Conservation (phyloP, 208 protist genomes). For the Sergeia podlipaevii region DNA sequence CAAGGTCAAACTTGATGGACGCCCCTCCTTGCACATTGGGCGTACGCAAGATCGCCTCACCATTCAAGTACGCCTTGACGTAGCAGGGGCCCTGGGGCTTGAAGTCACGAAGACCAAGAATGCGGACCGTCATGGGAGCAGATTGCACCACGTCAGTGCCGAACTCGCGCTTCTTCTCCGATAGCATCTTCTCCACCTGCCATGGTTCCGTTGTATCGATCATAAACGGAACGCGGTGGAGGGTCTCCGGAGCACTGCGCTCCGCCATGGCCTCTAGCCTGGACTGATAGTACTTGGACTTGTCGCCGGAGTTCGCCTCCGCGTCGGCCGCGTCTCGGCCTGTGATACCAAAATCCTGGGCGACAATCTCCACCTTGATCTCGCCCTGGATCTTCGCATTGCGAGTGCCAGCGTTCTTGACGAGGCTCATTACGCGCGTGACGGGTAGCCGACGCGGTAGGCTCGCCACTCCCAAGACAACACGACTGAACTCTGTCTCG, state of each 20-base stretch:
- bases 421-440: conserved; percentile 34
- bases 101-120: conserved; percentile 60
- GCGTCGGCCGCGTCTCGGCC: not conserved
- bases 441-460: conserved; percentile 20
- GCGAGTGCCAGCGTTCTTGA: conserved; percentile 39
- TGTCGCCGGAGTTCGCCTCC: too few relatives aligned
- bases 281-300: conserved; percentile 5
- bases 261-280: conserved; percentile 18
- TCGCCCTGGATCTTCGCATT: conserved; percentile 33
- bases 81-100: conserved; percentile 31
- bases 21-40: conserved; percentile 22
- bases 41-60: conserved; percentile 48
- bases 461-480: conserved; percentile 32
- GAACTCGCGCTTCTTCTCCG: conserved; percentile 13
- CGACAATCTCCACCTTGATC: conserved; percentile 45
- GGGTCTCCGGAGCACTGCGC: conserved; percentile 40
- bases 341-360: conserved; percentile 42
- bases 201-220: conserved; percentile 34
- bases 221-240: conserved; percentile 65
- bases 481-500: conserved; percentile 56
- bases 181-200: conserved; percentile 31
- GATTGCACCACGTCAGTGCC: conserved; percentile 11
- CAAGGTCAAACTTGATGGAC: conserved; percentile 37
- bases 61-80: conserved; percentile 70
- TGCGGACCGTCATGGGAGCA: conserved; percentile 64